These are phyloP conservation scores for Salisapilia sapeloensis DNA, from an alignment of 352 stramenopile genomes.

Conservation along the genomic window DNA sequence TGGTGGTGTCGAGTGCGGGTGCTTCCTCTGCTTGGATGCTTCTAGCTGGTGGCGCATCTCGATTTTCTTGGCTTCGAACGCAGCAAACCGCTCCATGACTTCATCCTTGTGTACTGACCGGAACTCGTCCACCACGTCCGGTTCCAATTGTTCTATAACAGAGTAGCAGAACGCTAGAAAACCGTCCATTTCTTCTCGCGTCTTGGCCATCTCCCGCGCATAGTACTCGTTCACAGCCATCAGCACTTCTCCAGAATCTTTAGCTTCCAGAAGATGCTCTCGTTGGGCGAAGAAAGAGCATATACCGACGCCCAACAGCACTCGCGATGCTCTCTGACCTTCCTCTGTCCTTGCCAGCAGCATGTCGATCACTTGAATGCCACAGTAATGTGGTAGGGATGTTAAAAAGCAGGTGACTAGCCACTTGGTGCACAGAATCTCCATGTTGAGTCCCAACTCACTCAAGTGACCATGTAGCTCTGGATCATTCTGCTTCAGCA, in stretches of 20 bases:
- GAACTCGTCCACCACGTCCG: conserved; percentile 54
- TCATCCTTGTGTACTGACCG: conserved; percentile 62
- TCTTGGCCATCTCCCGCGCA: conserved; percentile 46
- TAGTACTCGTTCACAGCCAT: conserved; percentile 70
- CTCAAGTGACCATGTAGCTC: conserved; percentile 53
- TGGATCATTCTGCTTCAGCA: conserved; percentile 58
- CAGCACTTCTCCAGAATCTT: conserved; percentile 64
- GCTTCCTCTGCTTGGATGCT: conserved; percentile 35
- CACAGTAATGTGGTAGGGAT: conserved; percentile 42
- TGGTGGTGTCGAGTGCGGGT: conserved; percentile 17
- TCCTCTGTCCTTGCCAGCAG: conserved; percentile 37
- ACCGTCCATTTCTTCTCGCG: conserved; percentile 42
- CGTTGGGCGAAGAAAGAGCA: conserved; percentile 63
- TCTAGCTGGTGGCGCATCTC: conserved; percentile 72
- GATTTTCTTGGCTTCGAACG: conserved; percentile 72
- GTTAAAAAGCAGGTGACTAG: conserved; percentile 78
- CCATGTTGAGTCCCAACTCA: conserved; percentile 70
- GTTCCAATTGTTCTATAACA: conserved; percentile 54
- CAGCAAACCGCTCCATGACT: conserved; percentile 63
- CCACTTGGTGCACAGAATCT: conserved; percentile 79
- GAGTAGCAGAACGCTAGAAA: conserved; percentile 44
- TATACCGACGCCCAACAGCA: conserved; percentile 55
- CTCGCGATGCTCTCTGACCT: conserved; percentile 43
- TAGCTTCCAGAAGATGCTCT: conserved; percentile 30
- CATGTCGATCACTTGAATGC: conserved; percentile 71